Percentiles rank a stretch among this genome's conserved stretches.
Evolutionary conservation across 2,329 filamentous ascomycete genomes (phyloP).

Genomic region (Aspergillus aculeatus): DNA sequence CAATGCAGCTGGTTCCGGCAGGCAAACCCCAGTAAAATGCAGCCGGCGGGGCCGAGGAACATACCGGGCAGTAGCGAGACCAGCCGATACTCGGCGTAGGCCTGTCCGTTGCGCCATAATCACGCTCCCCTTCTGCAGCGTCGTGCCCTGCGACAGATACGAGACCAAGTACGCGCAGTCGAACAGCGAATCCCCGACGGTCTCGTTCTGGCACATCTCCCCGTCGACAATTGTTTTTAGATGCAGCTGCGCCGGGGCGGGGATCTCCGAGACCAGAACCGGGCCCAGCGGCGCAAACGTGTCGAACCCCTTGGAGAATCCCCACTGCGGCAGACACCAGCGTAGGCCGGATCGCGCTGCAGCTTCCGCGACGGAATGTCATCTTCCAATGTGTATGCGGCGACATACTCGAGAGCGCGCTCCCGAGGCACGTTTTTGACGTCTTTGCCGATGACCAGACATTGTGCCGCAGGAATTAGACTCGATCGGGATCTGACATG

Average conservation of each 20-base stretch:
- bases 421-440: constrained; percentile 51
- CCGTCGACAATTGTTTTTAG: constrained; percentile 52
- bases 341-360: constrained; percentile 51
- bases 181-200: constrained; percentile 48
- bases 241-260: constrained; percentile 44
- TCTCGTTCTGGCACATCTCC: constrained; percentile 47
- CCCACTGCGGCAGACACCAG: constrained; percentile 57
- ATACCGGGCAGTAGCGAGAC: too few relatives aligned
- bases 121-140: constrained; percentile 49
- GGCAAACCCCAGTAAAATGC: too few relatives aligned
- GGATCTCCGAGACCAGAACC: constrained; percentile 47
- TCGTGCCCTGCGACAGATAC: constrained; percentile 37
- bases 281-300: constrained; percentile 56
- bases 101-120: too few relatives aligned
- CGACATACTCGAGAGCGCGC: constrained; percentile 51
- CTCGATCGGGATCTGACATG: neutral
- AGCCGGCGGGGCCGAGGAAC: too few relatives aligned
- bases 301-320: constrained; percentile 59
- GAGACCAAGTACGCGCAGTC: constrained; percentile 37
- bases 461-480: constrained; percentile 18
- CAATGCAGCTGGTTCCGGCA: too few relatives aligned
- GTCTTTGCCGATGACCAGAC: constrained; percentile 53
- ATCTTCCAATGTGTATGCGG: constrained; percentile 56
- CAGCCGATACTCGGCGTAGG: too few relatives aligned
- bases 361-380: constrained; percentile 55